A percentile compares a stretch with the other conserved stretches of the same genome.
phyloP scores from a whole-genome alignment of 116 monocot species.

The Iris pallida region DNA sequence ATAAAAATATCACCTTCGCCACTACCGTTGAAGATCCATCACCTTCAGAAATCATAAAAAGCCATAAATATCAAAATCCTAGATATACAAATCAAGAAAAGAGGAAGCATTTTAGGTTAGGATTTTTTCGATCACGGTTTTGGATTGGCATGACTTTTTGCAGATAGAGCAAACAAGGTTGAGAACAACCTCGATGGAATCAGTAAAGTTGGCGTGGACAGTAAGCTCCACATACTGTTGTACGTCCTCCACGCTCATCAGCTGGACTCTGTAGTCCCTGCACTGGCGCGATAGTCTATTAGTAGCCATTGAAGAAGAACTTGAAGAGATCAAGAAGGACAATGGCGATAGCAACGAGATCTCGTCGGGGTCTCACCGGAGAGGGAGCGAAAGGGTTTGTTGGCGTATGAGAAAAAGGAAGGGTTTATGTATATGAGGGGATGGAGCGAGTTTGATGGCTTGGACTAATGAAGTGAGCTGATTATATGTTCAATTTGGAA shows the following conservation, averaged over 20 bases:
- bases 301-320: too few relatives aligned
- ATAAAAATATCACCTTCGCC: constrained; percentile 51
- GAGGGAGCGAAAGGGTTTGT: too few relatives aligned
- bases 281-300: constrained; percentile 81
- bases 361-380: too few relatives aligned
- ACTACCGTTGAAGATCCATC: constrained; percentile 88
- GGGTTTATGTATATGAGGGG: too few relatives aligned
- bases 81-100: background rate
- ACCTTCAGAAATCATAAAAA: constrained; percentile 37
- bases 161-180: constrained; percentile 74
- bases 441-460: too few relatives aligned
- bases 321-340: too few relatives aligned
- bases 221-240: constrained; percentile 89
- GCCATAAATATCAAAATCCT: constrained; percentile 6
- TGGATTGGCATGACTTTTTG: constrained; percentile 78
- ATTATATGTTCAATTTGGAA: too few relatives aligned
- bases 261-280: constrained; percentile 77
- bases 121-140: constrained; percentile 32
- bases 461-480: too few relatives aligned
- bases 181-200: constrained; percentile 93
- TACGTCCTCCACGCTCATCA: constrained; percentile 88
- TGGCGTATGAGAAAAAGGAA: too few relatives aligned
- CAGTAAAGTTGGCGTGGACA: constrained; percentile 76
- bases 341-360: too few relatives aligned
- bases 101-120: background rate